These are phyloP conservation scores for Candida boleticola DNA, from an alignment of 805 yeast genomes.

Conservation along the genomic window DNA sequence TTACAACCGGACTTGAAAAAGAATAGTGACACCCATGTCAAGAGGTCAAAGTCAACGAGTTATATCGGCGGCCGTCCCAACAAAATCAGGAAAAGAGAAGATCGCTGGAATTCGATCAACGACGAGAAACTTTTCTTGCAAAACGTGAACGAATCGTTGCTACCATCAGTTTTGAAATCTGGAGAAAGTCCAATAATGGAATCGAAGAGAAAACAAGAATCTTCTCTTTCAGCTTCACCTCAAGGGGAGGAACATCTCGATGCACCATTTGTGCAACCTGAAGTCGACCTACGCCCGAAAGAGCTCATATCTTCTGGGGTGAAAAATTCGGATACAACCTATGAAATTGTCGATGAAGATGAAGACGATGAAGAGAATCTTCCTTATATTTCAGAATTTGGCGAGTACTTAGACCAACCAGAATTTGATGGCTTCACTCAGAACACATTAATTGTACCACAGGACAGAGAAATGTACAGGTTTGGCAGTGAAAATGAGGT, in stretches of 20 bases:
- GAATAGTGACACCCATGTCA: slow-evolving; percentile 11
- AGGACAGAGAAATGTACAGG: too few species aligned
- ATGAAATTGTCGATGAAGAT: background rate
- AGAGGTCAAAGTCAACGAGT: slow-evolving; percentile 27
- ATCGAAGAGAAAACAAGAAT: slow-evolving; percentile 15
- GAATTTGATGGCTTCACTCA: slow-evolving; percentile 26
- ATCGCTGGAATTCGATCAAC: slow-evolving; percentile 23
- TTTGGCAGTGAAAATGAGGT: slow-evolving; percentile 1
- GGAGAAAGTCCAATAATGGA: slow-evolving; percentile 33
- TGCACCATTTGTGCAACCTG: background rate
- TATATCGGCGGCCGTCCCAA: slow-evolving; percentile 10
- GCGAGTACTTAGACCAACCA: slow-evolving; percentile 11
- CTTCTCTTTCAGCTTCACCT: background rate
- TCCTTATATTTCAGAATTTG: slow-evolving; percentile 25
- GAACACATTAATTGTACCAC: slow-evolving; percentile 6
- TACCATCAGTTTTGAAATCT: slow-evolving; percentile 32
- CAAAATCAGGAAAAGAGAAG: slow-evolving; percentile 15
- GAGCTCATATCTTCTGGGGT: background rate
- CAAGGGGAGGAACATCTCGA: too few species aligned
- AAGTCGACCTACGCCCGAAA: background rate
- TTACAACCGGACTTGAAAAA: too few species aligned
- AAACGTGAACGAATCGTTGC: slow-evolving; percentile 27
- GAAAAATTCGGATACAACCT: background rate
- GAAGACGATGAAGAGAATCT: slow-evolving; percentile 11
- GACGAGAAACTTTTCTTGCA: slow-evolving; percentile 27